Conservation (phyloP, 31 red algal species). For the Asparagopsis taxiformis region DNA sequence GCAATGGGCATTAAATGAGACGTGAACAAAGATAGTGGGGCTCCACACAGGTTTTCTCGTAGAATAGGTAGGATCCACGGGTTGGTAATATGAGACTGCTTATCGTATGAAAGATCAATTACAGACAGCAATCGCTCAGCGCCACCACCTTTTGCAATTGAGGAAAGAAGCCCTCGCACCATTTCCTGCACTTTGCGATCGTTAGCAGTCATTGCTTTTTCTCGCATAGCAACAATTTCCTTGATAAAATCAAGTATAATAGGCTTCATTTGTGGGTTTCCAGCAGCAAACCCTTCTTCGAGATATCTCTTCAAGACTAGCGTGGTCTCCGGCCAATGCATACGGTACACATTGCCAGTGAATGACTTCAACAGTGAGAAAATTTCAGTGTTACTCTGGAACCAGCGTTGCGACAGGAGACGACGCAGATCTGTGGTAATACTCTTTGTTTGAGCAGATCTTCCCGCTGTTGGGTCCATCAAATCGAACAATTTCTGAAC, state of each 20-base stretch:
- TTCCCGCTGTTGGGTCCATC: conserved; percentile 16
- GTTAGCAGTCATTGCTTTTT: conserved; percentile 13
- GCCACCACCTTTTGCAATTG: conserved; percentile 69
- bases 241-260: conserved; percentile 17
- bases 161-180: conserved; percentile 16
- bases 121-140: conserved; percentile 15
- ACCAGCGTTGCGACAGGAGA: conserved; percentile 29
- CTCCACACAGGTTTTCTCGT: conserved; percentile 44
- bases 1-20: conserved; percentile 33
- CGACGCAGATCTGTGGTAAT: conserved; percentile 10
- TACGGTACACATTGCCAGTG: conserved; percentile 2
- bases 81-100: conserved; percentile 58
- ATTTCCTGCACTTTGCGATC: conserved; percentile 38
- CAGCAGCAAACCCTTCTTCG: conserved; percentile 48
- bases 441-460: conserved; percentile 6
- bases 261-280: conserved; percentile 23
- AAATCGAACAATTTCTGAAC: conserved; percentile 32
- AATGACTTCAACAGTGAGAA: conserved; percentile 29
- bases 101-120: conserved; percentile 32
- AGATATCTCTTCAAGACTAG: conserved; percentile 55
- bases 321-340: conserved; percentile 45
- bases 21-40: conserved; percentile 42
- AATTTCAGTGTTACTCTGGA: conserved; percentile 21
- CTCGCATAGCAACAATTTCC: conserved; percentile 18
- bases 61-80: conserved; percentile 67